phyloP scores from a whole-genome alignment of 176 grass and related monocot species.

The Otatea glauca region DNA sequence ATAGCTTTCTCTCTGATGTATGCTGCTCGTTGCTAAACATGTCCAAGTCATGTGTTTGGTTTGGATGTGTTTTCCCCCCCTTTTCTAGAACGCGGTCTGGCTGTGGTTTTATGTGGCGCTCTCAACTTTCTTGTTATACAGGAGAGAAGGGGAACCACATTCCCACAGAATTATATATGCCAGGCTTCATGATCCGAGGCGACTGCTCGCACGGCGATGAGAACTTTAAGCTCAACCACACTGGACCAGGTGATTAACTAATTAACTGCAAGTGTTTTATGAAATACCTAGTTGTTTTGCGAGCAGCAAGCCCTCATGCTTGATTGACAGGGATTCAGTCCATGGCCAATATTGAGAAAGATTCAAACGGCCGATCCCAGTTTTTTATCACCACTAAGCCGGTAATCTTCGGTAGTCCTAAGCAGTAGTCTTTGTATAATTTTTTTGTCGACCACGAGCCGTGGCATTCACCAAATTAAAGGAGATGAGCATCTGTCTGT shows the following conservation, averaged over 20 bases:
- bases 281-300: not conserved
- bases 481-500: not conserved
- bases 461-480: not conserved
- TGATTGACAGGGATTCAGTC: constrained; percentile 64
- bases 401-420: constrained; percentile 40
- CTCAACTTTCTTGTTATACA: constrained; percentile 36
- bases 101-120: not conserved
- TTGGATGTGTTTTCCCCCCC: no score
- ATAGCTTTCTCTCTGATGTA: not conserved
- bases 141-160: constrained; percentile 90
- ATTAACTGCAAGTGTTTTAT: not conserved
- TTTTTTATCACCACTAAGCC: constrained; percentile 95
- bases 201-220: constrained; percentile 93
- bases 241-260: constrained; percentile 64
- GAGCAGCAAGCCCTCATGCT: not conserved
- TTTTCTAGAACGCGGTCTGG: no score
- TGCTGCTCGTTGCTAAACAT: not conserved
- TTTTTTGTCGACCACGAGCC: not conserved
- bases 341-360: constrained; percentile 87
- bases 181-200: constrained; percentile 98
- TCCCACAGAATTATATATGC: constrained; percentile 96
- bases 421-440: not conserved
- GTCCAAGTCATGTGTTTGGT: not conserved
- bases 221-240: constrained; percentile 98
- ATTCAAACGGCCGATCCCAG: constrained; percentile 80